Evolutionary conservation across 345 rosid species (phyloP), one percentile per base, ranked within the genome.

Genomic region (Carallia pectinifolia): DNA sequence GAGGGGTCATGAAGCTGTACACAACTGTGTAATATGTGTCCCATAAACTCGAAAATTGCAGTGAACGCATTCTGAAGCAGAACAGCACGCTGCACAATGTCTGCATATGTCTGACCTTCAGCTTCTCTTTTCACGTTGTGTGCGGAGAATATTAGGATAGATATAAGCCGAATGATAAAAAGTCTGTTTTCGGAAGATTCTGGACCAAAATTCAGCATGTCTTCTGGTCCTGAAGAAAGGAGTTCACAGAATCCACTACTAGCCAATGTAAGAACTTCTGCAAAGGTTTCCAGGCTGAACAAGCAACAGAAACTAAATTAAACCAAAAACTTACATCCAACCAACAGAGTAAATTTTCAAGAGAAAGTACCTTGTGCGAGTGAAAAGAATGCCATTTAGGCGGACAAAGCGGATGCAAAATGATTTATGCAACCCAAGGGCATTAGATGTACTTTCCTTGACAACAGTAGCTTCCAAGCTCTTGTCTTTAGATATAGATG

Each of bases 21-120:
- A 58, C 95, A 85, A 77, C 91, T 80, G 71, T 84, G 87, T 56
- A 95, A 54, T 31, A 90, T 40, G 44, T 74, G 86, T 48, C 88
- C 87, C 89, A 92, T 80, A 53, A 95, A 75, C 84, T 90, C 88
- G 64, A 95, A 95, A 54, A 84, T 82, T 33, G 99, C 91, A 71
- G 86, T 82, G 36, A 85, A 78, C 30, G 97, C 89, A 84, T 90
- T 87, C 83, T 91, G 91, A 67, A 89, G 92, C 23, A 91, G 84
- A 61, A 81, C 96, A 71, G 89, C 97, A 73, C 93, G 96, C 82
- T 90, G 99, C 69, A 95, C 90, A 62, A 90, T 92, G 66, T 95
- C 97, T 40, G 96, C 97, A 81, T 92, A 92, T n/a, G 90, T 76
- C 84, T 89, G 97, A 76, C 94, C 90, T 66, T 89, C 97, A 53